Evolutionary conservation across 1,284 basidiomycete genomes (phyloP).

Genomic region (Ustilago vetiveriae): DNA sequence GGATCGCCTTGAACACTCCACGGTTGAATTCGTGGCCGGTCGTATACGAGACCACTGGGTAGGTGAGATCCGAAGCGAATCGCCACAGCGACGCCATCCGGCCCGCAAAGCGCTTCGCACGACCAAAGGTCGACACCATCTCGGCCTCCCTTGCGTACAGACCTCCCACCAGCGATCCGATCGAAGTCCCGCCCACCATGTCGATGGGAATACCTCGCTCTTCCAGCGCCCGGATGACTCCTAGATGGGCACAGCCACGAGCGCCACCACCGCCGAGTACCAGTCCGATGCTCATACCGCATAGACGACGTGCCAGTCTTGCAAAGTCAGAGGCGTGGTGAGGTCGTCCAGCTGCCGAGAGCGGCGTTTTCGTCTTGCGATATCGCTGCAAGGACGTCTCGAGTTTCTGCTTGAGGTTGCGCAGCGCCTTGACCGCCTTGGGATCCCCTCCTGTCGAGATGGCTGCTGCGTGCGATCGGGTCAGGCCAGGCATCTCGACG

Average conservation of each 20-base stretch:
- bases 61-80: conserved; percentile 92
- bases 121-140: conserved; percentile 82
- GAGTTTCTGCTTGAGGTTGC: conserved; percentile 83
- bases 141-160: conserved; percentile 94
- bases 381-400: conserved; percentile 86
- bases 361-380: conserved; percentile 32
- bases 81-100: conserved; percentile 94
- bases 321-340: conserved; percentile 91
- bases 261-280: conserved; percentile 96
- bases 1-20: conserved; percentile 48
- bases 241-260: conserved; percentile 90
- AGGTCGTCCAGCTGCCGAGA: conserved; percentile 71
- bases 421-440: conserved; percentile 82
- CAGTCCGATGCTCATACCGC: conserved; percentile 90
- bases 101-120: conserved; percentile 90
- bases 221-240: conserved; percentile 87
- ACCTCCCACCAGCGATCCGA: conserved; percentile 90
- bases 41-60: conserved; percentile 96
- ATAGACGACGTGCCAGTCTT: conserved; percentile 86
- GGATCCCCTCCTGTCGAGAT: conserved; percentile 74
- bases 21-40: conserved; percentile 74
- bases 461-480: conserved; percentile 64
- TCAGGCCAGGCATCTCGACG: conserved; percentile 79
- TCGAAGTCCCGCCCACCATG: conserved; percentile 82
- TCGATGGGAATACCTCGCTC: conserved; percentile 94